Base-by-base conservation (phyloP, 2,329 filamentous ascomycete species). In the Massarina eburnea region DNA sequence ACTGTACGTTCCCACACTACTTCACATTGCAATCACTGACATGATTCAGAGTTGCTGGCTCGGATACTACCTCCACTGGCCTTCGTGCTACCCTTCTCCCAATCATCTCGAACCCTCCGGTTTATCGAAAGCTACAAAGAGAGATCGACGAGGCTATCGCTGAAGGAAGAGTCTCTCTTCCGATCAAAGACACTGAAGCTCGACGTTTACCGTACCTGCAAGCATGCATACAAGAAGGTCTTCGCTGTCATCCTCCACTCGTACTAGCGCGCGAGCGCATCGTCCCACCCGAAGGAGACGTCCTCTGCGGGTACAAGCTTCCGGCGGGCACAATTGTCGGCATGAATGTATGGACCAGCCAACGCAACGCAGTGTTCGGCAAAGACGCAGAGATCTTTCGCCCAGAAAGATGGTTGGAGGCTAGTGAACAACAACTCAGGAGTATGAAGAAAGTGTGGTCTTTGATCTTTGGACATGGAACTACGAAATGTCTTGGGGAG, bases 401-500 rank as follows among this genome's bases (percentile, higher is more conserved):
- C 3, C 53, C 54, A 3, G 43, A 47, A 27, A 44, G 54, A 14
- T 58, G 47, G 50, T 21, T 56, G 7, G 44, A 41, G 17, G 30
- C 17, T 3, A 27, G 26, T 61, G 71, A 37, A 69, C 68, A 39
- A 68, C 69, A 2, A 40, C 48, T 7, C 20, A 17, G 17, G 6
- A 46, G 43, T 7, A 60, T 61, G 57, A 40, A 48, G 36, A 39
- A 43, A 10, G 29, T 15, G 6, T 29, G 42, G 8, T 46, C 53
- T 3, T 30, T 59, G 8, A 41, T 52, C n/a, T 62, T 60, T 39
- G 50, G 54, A 6, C 48, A 49, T 29, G 58, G 57, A 3, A 44
- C 36, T n/a, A 49, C 39, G 17, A 32, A 32, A 9, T 62, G 58
- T 30, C 29, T 59, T 19, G 57, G 58, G 6, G 34, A 35, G 12